Evolutionary conservation across 768 basidiomycete species (phyloP), one percentile per base, ranked within the genome.

Genomic region (Pisolithus marmoratus): DNA sequence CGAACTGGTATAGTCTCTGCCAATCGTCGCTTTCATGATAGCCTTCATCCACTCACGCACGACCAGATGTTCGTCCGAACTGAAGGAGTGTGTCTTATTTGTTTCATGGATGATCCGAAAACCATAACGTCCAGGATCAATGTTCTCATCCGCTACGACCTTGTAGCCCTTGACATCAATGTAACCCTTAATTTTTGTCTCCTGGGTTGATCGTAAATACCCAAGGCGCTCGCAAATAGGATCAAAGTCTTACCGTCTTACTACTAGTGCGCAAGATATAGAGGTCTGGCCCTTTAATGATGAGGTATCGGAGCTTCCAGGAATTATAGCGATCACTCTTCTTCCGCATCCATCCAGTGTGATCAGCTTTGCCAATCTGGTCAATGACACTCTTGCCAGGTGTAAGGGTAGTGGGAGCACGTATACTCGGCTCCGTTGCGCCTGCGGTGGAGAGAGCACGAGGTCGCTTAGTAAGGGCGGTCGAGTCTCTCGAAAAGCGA

Each of bases 31-130:
- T 67, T 98, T 99, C 92, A 98, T 97, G 58, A 99, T 82, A 8
- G 94, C 92, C 73, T 98, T 99, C 96, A 98, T 98, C 95, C 96
- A 98, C 58, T 92, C 92, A n/a, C 96, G 83, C 45, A 96, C 79
- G 36, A 82, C 70, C 1, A 72, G 61, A 68, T 92, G 90, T 62
- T 97, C 94, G 22, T 93, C 88, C 0, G 91, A 92, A 56, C 90
- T 91, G 71, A 99, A 99, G 63, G 70, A 91, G 66, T 98, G 93
- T 1, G 87, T 76, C 71, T 87, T 90, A 66, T 92, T 89, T 7
- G 78, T 71, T 42, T 93, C 90, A 59, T 97, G 94, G 29, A 94
- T 82, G 56, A 98, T 87, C 59, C 90, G 80, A 83, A 98, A 98
- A 5, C 92, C 94, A 69, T 95, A 98, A 60, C 85, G 81, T 14